These are phyloP conservation scores for Hibiscus syriacus DNA, from an alignment of 345 rosid genomes.

Conservation along the genomic window DNA sequence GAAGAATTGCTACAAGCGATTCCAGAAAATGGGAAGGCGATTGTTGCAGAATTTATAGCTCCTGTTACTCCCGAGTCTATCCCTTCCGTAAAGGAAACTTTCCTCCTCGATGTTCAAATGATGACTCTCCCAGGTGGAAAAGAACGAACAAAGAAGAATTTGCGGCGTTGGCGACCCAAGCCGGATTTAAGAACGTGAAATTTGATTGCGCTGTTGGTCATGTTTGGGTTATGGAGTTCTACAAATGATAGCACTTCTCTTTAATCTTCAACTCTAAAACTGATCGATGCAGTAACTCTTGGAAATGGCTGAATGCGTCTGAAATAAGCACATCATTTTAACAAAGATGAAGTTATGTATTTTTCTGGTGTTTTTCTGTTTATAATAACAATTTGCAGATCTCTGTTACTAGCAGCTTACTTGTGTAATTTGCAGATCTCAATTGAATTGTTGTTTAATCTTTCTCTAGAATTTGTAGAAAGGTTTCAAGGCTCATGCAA, in stretches of 20 bases:
- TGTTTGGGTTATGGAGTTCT: background rate
- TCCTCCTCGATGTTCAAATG: background rate
- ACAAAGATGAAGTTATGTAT: too few relatives aligned
- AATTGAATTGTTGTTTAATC: too few relatives aligned
- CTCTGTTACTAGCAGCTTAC: too few relatives aligned
- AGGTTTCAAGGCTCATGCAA: too few relatives aligned
- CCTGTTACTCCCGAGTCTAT: background rate
- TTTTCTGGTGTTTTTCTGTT: too few relatives aligned
- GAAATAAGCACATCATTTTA: background rate
- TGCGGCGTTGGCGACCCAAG: background rate
- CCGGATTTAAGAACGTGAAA: background rate
- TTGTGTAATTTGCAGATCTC: too few relatives aligned
- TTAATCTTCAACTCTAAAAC: too few relatives aligned
- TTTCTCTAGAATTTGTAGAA: too few relatives aligned
- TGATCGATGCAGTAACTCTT: background rate
- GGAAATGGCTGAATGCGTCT: background rate
- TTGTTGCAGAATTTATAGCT: conserved; percentile 14
- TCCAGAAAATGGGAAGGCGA: conserved; percentile 41
- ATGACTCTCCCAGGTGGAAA: conserved; percentile 9
- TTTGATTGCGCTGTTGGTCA: background rate
- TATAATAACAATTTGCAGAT: too few relatives aligned
- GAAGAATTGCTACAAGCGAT: conserved; percentile 40
- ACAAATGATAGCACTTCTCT: too few relatives aligned
- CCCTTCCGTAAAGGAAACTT: background rate
- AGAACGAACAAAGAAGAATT: conserved; percentile 2